Conservation (phyloP, 305 asterid genomes). For the Solanum hybrid region DNA sequence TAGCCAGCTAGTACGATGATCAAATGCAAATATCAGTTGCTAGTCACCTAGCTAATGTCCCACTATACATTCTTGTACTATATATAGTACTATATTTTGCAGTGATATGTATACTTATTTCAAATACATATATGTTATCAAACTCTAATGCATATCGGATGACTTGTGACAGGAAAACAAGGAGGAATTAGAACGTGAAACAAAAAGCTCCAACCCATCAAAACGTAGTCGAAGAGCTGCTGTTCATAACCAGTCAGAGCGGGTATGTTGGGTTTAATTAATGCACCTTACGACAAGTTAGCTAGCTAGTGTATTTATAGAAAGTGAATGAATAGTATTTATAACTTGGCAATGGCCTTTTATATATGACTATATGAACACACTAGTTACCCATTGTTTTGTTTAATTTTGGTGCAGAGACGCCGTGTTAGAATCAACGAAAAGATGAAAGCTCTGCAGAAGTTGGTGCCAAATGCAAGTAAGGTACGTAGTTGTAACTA, state of each 20-base stretch:
- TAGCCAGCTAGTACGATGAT: background rate
- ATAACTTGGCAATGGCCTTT: background rate
- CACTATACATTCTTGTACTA: background rate
- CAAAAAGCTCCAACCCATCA: conserved; percentile 26
- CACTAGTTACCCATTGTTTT: background rate
- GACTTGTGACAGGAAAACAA: conserved; percentile 35
- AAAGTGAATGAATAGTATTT: background rate
- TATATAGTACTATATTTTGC: background rate
- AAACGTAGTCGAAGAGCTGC: conserved; percentile 53
- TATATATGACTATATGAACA: background rate
- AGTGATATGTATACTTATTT: background rate
- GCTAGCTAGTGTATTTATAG: background rate
- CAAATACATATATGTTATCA: background rate
- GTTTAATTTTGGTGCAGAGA: conserved; percentile 22
- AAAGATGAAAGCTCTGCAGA: conserved; percentile 73
- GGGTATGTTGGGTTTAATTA: conserved; percentile 31
- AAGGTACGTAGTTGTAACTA: conserved; percentile 27
- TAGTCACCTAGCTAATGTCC: background rate
- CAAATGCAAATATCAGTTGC: background rate
- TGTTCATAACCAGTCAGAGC: conserved; percentile 58
- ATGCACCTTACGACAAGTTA: background rate
- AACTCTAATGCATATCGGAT: background rate
- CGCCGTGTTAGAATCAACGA: conserved; percentile 64
- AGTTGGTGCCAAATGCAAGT: conserved; percentile 69
- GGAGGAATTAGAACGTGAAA: conserved; percentile 26